These are phyloP conservation scores for Suillus subaureus DNA, from an alignment of 768 basidiomycete genomes.

Conservation along the genomic window DNA sequence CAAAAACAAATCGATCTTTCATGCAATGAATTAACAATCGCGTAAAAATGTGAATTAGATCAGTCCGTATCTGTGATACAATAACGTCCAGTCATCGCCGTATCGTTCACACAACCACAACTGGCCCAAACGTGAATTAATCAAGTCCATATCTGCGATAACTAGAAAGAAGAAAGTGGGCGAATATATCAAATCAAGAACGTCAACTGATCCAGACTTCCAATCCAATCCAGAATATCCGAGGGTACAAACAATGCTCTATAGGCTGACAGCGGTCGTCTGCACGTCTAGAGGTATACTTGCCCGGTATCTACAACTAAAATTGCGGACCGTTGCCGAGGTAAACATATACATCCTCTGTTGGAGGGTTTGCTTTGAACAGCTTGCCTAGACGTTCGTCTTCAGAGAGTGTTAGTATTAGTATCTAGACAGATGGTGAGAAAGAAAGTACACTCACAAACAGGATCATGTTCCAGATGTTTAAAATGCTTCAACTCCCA, in stretches of 20 bases:
- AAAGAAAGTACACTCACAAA: conserved; percentile 53
- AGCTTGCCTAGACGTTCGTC: conserved; percentile 67
- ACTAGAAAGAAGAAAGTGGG: not conserved
- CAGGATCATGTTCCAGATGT: conserved; percentile 66
- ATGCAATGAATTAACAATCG: not conserved
- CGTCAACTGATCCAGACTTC: not conserved
- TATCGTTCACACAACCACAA: not conserved
- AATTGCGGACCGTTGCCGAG: conserved; percentile 48
- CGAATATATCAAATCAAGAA: not conserved
- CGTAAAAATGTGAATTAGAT: conserved; percentile 12
- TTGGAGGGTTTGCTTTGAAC: conserved; percentile 64
- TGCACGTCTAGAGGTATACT: conserved; percentile 1
- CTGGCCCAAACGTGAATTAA: not conserved
- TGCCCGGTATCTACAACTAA: conserved; percentile 15
- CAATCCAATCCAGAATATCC: not conserved
- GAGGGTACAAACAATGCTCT: not conserved
- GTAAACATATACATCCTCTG: conserved; percentile 80
- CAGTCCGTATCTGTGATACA: conserved; percentile 9
- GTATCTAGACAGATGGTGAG: not conserved
- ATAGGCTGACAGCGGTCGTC: not conserved
- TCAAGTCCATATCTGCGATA: conserved; percentile 1
- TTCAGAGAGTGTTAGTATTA: conserved; percentile 24
- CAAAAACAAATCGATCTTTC: not conserved
- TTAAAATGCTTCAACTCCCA: conserved; percentile 84
- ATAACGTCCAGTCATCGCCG: not conserved